phyloP scores from a whole-genome alignment of 2,329 filamentous ascomycete species.

The Penicillium sp. region DNA sequence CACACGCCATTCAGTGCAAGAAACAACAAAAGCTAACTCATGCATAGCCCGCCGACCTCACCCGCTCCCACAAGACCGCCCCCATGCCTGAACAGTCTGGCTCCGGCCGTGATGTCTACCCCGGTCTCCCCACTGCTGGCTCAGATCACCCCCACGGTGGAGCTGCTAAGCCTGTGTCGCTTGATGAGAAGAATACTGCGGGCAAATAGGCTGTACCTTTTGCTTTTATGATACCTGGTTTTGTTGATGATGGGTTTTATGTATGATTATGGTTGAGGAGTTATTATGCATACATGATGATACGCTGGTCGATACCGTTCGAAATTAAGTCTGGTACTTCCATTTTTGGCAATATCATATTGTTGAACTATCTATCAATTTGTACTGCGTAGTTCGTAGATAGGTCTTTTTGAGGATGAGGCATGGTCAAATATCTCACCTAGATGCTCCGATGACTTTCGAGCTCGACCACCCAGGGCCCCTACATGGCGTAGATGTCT shows the following conservation, averaged over 20 bases:
- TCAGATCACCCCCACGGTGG: constrained; percentile 25
- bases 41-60: constrained; percentile 28
- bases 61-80: constrained; percentile 34
- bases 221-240: background rate
- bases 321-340: too few relatives aligned
- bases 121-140: constrained; percentile 26
- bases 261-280: background rate
- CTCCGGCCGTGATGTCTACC: constrained; percentile 26
- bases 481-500: too few relatives aligned
- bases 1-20: too few relatives aligned
- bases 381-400: too few relatives aligned
- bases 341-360: too few relatives aligned
- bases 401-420: too few relatives aligned
- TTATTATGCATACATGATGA: background rate
- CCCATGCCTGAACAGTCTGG: constrained; percentile 35
- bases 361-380: too few relatives aligned
- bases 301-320: too few relatives aligned
- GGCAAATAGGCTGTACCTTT: background rate
- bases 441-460: too few relatives aligned
- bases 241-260: background rate
- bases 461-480: too few relatives aligned
- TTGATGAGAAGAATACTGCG: constrained; percentile 32
- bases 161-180: constrained; percentile 34
- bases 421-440: too few relatives aligned
- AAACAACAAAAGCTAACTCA: constrained; percentile 8